Evolutionary conservation across 2,329 filamentous ascomycete species (phyloP), one percentile per base, ranked within the genome.

Genomic region (Venturia nashicola): DNA sequence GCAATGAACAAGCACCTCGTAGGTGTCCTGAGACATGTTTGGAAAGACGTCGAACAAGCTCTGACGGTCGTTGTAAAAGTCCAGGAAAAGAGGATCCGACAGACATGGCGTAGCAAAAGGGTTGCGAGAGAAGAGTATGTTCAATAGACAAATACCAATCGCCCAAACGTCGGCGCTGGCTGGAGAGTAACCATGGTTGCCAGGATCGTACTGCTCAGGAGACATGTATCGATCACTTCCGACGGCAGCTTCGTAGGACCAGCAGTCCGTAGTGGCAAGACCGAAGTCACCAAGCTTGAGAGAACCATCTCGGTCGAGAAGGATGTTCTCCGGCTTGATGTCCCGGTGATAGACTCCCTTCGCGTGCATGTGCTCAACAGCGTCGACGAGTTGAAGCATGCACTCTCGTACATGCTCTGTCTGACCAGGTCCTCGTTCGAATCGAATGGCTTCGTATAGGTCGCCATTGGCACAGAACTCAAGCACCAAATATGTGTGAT

Each of bases 321-420:
- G 97, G 76, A 99, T 96, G 80, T 99, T 99, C 82, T 99, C 94
- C 0, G 94, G 94, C 80, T 99, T 99, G 84, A 99, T 97, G 76
- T 99, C 94, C 66, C 94, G 90, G 74, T 99, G 94, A 75, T 91
- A 97, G 72, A 97, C 85, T 68, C 91, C 92, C 75, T 92, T 92
- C 67, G 84, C 83, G 76, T 99, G 94, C 77, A 96, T 91, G 76
- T 91, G 92, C 67, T 90, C 86, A 61, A 99, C 89, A 61, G 93
- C 90, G 73, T 90, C 87, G 62, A 99, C 84, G 42, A 99, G 85
- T 77, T 99, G 86, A 65, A 97, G 80, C 94, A 99, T 97, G 80
- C 97, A 97, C 68, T 90, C 89, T 68, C 94, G 90, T 66, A 99
- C 94, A 75, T 99, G 92, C 73, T 97, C 91, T 2, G 94, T 97